These are phyloP conservation scores for Wickerhamomyces tratensis DNA, from an alignment of 805 yeast genomes.

Conservation along the genomic window DNA sequence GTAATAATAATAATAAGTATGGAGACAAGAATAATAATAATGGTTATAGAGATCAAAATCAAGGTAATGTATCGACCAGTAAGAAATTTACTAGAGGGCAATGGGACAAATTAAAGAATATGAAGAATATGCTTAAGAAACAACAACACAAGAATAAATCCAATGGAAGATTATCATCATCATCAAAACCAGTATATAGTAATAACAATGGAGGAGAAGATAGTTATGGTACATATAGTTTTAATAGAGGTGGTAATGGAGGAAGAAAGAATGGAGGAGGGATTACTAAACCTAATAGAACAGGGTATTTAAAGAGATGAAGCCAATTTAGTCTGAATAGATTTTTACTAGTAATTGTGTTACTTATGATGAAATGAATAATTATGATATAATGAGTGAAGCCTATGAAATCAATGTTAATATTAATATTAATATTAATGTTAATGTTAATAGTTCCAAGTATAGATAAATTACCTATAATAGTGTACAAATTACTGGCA, in stretches of 20 bases:
- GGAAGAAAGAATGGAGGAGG: too few relatives aligned
- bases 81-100: not conserved
- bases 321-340: not conserved
- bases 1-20: not conserved
- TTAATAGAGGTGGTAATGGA: not conserved
- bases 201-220: not conserved
- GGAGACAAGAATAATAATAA: conserved; percentile 2
- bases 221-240: not conserved
- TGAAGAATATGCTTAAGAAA: not conserved
- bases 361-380: too few relatives aligned
- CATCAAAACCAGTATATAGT: not conserved
- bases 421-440: too few relatives aligned
- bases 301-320: not conserved
- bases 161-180: too few relatives aligned
- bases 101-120: not conserved
- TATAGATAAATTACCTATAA: too few relatives aligned
- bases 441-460: too few relatives aligned
- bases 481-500: too few relatives aligned
- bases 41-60: conserved; percentile 3
- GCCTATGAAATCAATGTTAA: too few relatives aligned
- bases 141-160: not conserved
- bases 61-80: conserved; percentile 1
- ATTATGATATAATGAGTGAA: too few relatives aligned
- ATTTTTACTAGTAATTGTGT: too few relatives aligned
- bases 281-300: not conserved